Percentiles rank a stretch among this genome's conserved stretches.
Evolutionary conservation across 2,329 filamentous ascomycete genomes (phyloP).

Genomic region (Epichloe gansuensis): DNA sequence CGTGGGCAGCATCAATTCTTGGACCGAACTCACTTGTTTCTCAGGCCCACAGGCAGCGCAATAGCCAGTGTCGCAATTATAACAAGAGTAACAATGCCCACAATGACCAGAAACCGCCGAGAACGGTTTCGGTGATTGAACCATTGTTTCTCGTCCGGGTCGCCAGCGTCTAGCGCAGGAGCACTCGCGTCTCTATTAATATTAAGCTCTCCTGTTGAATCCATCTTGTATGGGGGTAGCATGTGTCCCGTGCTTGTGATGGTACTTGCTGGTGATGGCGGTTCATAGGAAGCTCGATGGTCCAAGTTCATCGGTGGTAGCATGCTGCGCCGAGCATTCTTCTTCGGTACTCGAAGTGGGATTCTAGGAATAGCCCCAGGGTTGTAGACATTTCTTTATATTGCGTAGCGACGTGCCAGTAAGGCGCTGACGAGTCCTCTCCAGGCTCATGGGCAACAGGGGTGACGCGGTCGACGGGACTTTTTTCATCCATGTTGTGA

Average conservation of each 20-base stretch:
- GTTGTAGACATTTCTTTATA: conserved; percentile 13
- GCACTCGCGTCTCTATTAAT: conserved; percentile 5
- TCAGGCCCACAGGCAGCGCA: conserved; percentile 27
- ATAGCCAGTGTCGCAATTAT: conserved; percentile 23
- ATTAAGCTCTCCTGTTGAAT: neutral
- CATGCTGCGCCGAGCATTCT: conserved; percentile 14
- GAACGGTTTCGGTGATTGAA: conserved; percentile 14
- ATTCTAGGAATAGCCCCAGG: conserved; percentile 11
- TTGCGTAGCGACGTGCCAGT: conserved; percentile 23
- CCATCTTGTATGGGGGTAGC: conserved; percentile 1
- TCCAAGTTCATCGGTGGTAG: conserved; percentile 1
- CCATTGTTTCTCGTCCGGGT: conserved; percentile 8
- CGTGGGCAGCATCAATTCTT: no score
- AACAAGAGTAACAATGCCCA: conserved; percentile 19
- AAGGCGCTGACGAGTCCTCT: conserved; percentile 9
- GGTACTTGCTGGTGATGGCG: conserved; percentile 12
- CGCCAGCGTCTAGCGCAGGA: conserved; percentile 1
- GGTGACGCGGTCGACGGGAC: neutral
- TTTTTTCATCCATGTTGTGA: neutral
- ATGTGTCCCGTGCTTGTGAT: conserved; percentile 6
- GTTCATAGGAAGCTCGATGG: conserved; percentile 9
- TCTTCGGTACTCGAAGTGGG: conserved; percentile 19
- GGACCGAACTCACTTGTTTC: conserved; percentile 14
- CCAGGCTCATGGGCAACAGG: conserved; percentile 1
- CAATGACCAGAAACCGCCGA: conserved; percentile 19